Conservation (phyloP, 148 eudicot species). For the Tetragonia tetragonoides region DNA sequence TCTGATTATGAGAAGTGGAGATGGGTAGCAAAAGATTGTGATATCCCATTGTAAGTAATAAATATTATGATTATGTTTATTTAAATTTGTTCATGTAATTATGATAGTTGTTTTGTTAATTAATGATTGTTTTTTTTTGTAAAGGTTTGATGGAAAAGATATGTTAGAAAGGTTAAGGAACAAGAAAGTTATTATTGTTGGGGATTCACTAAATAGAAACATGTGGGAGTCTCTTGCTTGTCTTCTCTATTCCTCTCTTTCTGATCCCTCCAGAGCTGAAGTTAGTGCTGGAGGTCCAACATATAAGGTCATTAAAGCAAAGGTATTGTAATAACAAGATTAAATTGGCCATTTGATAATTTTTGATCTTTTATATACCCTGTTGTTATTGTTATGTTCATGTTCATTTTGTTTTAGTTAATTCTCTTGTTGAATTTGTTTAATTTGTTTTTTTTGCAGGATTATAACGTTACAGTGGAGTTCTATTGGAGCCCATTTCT, state of each 20-base stretch:
- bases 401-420: no score
- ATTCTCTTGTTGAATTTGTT: not conserved
- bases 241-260: conserved; percentile 35
- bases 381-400: no score
- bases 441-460: conserved; percentile 25
- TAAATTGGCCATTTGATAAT: no score
- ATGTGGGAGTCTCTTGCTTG: conserved; percentile 55
- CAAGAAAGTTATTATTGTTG: conserved; percentile 43
- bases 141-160: conserved; percentile 39
- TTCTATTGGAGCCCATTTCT: conserved; percentile 61
- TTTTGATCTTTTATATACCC: no score
- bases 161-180: conserved; percentile 40
- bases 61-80: not conserved
- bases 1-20: conserved; percentile 38
- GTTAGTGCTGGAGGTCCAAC: not conserved
- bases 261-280: conserved; percentile 19
- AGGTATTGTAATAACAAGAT: conserved; percentile 22
- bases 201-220: conserved; percentile 48
- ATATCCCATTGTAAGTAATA: conserved; percentile 40
- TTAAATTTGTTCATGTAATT: no score
- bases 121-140: not conserved
- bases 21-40: conserved; percentile 50
- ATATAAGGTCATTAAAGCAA: conserved; percentile 33
- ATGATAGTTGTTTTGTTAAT: no score
- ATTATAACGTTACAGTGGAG: conserved; percentile 48